Evolutionary conservation across 805 yeast species (phyloP).

Genomic region (Candida taoyuanica): DNA sequence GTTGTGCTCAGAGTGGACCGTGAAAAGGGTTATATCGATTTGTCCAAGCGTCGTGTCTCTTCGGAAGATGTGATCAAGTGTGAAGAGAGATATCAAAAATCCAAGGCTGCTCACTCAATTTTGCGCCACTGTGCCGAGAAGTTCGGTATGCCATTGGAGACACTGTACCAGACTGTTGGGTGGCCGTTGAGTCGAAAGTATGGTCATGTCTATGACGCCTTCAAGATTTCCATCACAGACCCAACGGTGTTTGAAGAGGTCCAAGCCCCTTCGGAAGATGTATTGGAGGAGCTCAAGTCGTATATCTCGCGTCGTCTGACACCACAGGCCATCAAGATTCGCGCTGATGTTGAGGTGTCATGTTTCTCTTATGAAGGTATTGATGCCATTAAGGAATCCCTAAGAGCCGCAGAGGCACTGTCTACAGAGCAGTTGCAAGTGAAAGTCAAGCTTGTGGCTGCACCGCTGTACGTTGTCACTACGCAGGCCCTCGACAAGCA

Average conservation of each 20-base stretch:
- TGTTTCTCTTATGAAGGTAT: slow-evolving; percentile 97
- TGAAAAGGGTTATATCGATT: slow-evolving; percentile 96
- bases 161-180: slow-evolving; percentile 81
- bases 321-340: slow-evolving; percentile 95
- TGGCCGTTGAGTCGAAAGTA: slow-evolving; percentile 96
- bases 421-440: slow-evolving; percentile 84
- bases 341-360: slow-evolving; percentile 98
- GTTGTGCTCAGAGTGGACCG: slow-evolving; percentile 97
- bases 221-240: slow-evolving; percentile 92
- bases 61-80: slow-evolving; percentile 95
- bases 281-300: slow-evolving; percentile 76
- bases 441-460: slow-evolving; percentile 93
- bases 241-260: slow-evolving; percentile 77
- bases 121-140: slow-evolving; percentile 98
- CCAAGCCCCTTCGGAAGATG: slow-evolving; percentile 63
- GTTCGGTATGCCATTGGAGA: slow-evolving; percentile 81
- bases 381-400: slow-evolving; percentile 90
- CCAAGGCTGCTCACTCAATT: slow-evolving; percentile 97
- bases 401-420: slow-evolving; percentile 78
- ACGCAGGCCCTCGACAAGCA: slow-evolving; percentile 90
- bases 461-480: slow-evolving; percentile 91
- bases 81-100: slow-evolving; percentile 95
- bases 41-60: slow-evolving; percentile 96
- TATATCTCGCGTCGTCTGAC: slow-evolving; percentile 93
- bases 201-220: slow-evolving; percentile 97